Base-by-base conservation (phyloP, 2,329 filamentous ascomycete genomes). In the Cephalotrichum gorgonifer region DNA sequence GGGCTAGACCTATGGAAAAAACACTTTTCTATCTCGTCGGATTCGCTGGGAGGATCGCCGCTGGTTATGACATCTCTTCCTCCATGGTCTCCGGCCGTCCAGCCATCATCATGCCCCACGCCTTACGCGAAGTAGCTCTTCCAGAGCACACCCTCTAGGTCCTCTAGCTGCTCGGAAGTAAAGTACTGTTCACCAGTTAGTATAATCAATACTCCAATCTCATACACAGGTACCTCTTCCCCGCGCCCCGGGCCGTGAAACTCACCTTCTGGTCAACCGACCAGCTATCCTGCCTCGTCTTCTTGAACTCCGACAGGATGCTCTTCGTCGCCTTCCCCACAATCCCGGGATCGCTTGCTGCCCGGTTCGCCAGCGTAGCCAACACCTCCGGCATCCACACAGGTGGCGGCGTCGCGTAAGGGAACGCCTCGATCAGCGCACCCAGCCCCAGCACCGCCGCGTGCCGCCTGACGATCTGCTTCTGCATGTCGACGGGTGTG, bases 281-380 rank as follows among this genome's bases (percentile, higher is more conserved):
- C 93, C 93, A 98, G 56, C 91, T 98, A 72, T 98, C 93, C 66
- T 98, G 93, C 64, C 93, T 83, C 43, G 93, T 98, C 79, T 98
- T 98, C 73, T 98, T 98, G 75, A 98, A 98, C 60, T 98, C 94
- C 53, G 89, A 89, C 55, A 98, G 72, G 31, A 96, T 90, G 17
- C 78, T 79, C 76, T 98, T 98, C 11, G 95, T 94, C 52, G 91
- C 93, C 68, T 95, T 95, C 3, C 93, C 93, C 49, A 98, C 90
- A 51, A 94, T 84, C 1, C 93, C 93, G 0, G 88, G 82, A 60
- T 98, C 93, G 43, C 81, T 87, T 1, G 91, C 89, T 9, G 94
- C 90, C 56, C 85, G 83, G 31, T 85, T 81, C 6, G 91, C 94
- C 54, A 98, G 68, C 11, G 84, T 85, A 11, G 91, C 89, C 48